Evolutionary conservation across 2,329 filamentous ascomycete genomes (phyloP).

Genomic region (Ceratocystis papillata): DNA sequence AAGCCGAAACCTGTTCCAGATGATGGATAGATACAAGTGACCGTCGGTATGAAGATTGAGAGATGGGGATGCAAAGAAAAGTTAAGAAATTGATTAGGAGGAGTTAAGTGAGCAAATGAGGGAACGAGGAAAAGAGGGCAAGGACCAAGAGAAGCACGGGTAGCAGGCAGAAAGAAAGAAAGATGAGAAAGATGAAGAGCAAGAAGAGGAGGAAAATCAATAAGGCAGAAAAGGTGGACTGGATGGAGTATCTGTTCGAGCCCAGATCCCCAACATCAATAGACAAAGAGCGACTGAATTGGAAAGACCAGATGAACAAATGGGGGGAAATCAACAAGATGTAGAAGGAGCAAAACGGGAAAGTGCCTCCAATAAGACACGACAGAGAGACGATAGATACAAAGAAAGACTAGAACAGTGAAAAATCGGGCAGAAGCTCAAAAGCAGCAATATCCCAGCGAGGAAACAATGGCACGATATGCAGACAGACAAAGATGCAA

Average conservation of each 20-base stretch:
- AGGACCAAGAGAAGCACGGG: not conserved
- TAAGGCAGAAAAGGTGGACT: not conserved
- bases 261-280: not conserved
- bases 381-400: not conserved
- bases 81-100: not conserved
- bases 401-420: not conserved
- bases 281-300: not conserved
- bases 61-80: not conserved
- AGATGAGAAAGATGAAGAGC: not conserved
- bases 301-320: slow-evolving; percentile 6
- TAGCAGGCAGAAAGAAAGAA: not conserved
- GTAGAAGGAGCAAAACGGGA: not conserved
- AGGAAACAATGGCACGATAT: not conserved
- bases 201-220: not conserved
- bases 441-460: not conserved
- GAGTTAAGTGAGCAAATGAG: not conserved
- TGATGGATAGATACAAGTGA: not conserved
- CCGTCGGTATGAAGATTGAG: not conserved
- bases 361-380: slow-evolving; percentile 8
- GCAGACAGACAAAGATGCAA: not conserved
- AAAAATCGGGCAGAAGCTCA: not conserved
- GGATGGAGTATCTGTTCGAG: not conserved
- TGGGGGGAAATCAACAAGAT: not conserved
- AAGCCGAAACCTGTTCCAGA: slow-evolving; percentile 1
- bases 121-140: not conserved